Base-by-base conservation (phyloP, 345 rosid genomes). In the Acer saccharum region DNA sequence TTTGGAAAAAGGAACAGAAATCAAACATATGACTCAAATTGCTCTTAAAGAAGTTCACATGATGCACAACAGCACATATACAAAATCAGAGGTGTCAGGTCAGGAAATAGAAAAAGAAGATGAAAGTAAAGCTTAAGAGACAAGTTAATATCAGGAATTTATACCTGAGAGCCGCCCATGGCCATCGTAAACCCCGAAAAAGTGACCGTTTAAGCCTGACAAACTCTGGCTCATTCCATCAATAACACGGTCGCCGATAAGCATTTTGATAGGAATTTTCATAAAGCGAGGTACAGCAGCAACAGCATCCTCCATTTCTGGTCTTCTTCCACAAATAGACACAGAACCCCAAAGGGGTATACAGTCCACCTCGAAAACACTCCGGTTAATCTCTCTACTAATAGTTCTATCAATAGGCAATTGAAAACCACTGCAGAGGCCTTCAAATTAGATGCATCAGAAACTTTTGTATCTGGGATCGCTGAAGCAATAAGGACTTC, bases 121-220 rank as follows among this genome's bases (percentile, higher is more conserved):
- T 0, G 29, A 39, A 64, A 21, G 7, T 39, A 54, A 67, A 32
- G 41, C 21, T 71, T 23, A 39, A 6, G 4, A 65, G 61, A 70
- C 16, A 27, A 77, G 58, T 6, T 74, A 20, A n/a, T 0, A 23
- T 65, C 50, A 17, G 0, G 43, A 68, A 69, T 62, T 75, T 46
- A 48, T 81, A 95, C 99, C 97, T 92, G 98, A 17, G 94, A 83
- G 50, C 99, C 99, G 57, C 98, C 98, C 99, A 68, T 95, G 99
- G 71, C 98, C 98, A 86, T 95, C 99, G 76, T 93, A 95, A 41
- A 92, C 99, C 60, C 97, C 97, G 52, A 92, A 95, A 85, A 95
- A 93, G 81, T 95, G 99, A 75, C 92, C 82, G 65, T 89, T 88
- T 69, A 93, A 91, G 77, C 88, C 84, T n/a, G 92, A 81, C 77